Conservation (phyloP, 352 stramenopile species). For the Lagenidium sp. region DNA sequence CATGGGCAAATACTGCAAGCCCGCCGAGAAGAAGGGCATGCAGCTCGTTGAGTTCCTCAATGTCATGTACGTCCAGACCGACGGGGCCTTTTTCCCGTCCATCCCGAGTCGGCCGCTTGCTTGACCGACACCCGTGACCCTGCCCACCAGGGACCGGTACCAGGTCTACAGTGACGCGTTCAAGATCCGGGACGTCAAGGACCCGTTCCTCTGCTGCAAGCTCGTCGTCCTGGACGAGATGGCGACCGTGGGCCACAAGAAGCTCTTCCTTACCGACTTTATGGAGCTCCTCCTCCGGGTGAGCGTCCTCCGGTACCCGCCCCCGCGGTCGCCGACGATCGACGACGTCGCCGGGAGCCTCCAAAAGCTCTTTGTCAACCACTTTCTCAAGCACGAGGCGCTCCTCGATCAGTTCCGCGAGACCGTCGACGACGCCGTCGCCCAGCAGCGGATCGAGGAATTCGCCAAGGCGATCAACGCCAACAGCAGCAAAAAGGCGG, state of each 20-base stretch:
- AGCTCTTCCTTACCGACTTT: constrained; percentile 67
- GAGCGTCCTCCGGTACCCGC: constrained; percentile 47
- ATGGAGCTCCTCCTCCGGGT: constrained; percentile 69
- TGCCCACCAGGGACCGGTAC: constrained; percentile 37
- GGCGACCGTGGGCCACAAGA: constrained; percentile 56
- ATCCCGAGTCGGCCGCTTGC: no score
- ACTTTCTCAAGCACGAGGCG: constrained; percentile 62
- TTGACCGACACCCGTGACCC: no score
- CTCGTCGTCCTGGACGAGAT: constrained; percentile 71
- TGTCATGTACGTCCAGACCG: no score
- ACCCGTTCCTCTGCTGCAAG: constrained; percentile 66
- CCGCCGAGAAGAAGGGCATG: constrained; percentile 72
- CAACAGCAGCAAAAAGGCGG: constrained; percentile 17
- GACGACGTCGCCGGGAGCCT: constrained; percentile 41
- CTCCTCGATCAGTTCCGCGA: constrained; percentile 48
- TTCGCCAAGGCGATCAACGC: constrained; percentile 48
- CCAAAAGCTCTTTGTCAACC: constrained; percentile 47
- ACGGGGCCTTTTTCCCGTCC: no score
- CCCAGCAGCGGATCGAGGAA: constrained; percentile 48
- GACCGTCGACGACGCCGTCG: constrained; percentile 40
- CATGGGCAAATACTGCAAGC: constrained; percentile 66
- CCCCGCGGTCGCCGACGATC: constrained; percentile 16
- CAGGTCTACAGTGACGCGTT: constrained; percentile 60
- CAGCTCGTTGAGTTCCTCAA: constrained; percentile 55
- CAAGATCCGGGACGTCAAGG: constrained; percentile 52